Base-by-base conservation (phyloP, 2,329 filamentous ascomycete genomes). In the Epichloe gansuensis region DNA sequence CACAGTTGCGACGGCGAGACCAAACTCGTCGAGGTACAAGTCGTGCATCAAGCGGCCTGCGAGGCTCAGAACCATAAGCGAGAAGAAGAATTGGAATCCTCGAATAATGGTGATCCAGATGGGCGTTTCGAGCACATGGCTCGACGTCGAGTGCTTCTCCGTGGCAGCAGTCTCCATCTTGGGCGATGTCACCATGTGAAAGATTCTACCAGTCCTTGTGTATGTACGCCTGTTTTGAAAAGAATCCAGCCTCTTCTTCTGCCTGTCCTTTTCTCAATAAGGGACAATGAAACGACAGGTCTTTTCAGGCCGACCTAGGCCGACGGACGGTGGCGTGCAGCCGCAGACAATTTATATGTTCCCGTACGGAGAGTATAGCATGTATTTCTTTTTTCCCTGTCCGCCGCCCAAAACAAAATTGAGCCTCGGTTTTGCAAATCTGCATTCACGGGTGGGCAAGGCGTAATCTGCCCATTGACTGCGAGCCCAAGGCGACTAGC, bases 11-110 rank as follows among this genome's bases (percentile, higher is more conserved):
- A 73, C 59, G 4, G 68, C 62, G 39, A 74, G 64, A n/a, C 69
- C 71, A 34, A 68, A 61, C 13, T 65, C 61, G 49, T 71, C 65
- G 34, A 68, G 61, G 53, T 71, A 71, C 8, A 65, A 58, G 4
- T 63, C 66, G 54, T 70, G 66, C 39, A 74, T 71, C 53, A 73
- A 61, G 51, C 62, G 60, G 1, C 60, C 73, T 3, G 71, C 63
- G 40, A 74, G 59, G n/a, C 58, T 72, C n/a, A 76, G 59, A 27
- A 73, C 63, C 25, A 73, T 56, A 39, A 76, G 36, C 2, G 71
- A 65, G 13, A 76, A 9, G 31, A 75, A 48, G 48, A 72, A 58
- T 54, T 75, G 72, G 40, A 67, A 55, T 15, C 66, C 63, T 9
- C 72, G 70, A 25, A 72, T 47, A 17, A 65, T 63, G 27, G 68